Base-by-base conservation (phyloP, 306 rosid species). In the Hippophae rhamnoides region DNA sequence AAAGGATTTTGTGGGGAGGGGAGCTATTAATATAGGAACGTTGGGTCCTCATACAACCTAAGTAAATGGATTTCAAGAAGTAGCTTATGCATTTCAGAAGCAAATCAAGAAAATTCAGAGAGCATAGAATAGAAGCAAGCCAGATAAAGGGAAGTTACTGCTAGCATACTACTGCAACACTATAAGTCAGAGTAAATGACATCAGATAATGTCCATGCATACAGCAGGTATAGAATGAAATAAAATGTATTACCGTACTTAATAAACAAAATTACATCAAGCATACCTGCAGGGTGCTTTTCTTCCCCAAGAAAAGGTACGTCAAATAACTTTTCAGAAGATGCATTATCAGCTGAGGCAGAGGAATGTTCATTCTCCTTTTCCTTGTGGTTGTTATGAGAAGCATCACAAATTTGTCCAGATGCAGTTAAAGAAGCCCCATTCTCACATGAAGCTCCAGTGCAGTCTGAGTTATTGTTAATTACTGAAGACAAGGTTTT, bases 221-320 rank as follows among this genome's bases (percentile, higher is more conserved):
- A 49, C 12, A 49, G 7, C 25, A 49, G 13, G 7, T 55, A 46
- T 2, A 13, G 61, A 14, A 26, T 41, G 51, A 56, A 63, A 38
- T 11, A 18, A 18, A 46, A 13, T 13, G 7, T 12, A 9, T 25
- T 48, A 3, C 31, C 47, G 9, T 23, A 2, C 6, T 9, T 7
- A 9, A n/a, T 61, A 47, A 23, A 31, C 23, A 41, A 9, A 7
- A 18, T 18, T 58, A 58, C 14, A 50, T 60, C 58, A 69, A 63
- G 54, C 60, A 47, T 82, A 92, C 99, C 99, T 70, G 79, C 69
- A 57, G 76, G 7, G 27, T 54, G 69, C 62, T 87, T 85, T 73
- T 80, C 84, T 72, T 84, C 85, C 69, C 55, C 84, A 73, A 76
- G 74, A 73, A 77, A 74, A 56, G 85, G 86, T 65, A 80, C 83